Base-by-base conservation (phyloP, 768 basidiomycete genomes). In the Termitomyces sp. region DNA sequence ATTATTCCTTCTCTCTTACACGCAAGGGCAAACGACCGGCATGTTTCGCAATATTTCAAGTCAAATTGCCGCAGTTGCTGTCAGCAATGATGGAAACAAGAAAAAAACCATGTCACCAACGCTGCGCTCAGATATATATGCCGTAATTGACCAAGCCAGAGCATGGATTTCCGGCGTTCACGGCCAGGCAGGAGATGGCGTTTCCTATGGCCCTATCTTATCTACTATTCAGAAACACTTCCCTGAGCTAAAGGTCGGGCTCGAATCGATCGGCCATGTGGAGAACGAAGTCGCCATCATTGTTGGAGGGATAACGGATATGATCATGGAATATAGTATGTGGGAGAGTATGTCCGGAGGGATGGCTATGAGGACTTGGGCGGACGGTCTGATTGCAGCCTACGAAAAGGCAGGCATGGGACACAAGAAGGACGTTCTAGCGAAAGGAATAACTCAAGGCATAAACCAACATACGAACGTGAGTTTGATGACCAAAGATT, bases 361-460 rank as follows among this genome's bases (percentile, higher is more conserved):
- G 29, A 80, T 82, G 79, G 76, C 81, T 41, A 79, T 82, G 74
- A 73, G 78, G 36, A 82, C 79, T 10, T 82, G 81, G 81, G 74
- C 75, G 5, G 80, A 83, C 52, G 64, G 69, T 1, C 69, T 83
- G n/a, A 69, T 74, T 8, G 74, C 76, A 32, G 78, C 74, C 10
- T 73, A 79, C 59, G 66, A 60, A n/a, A 71, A 66, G 59, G 70
- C 68, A 47, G 59, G 62, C 41, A 56, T 64, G 44, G 70, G 64
- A 36, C 64, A 63, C 20, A 71, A 71, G 59, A 81, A 74, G 65
- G 76, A 76, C 34, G 64, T 64, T 37, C 71, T 80, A 52, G 79
- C 76, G 26, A 76, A 72, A 48, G 81, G 82, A 13, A 79, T 82
- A 62, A 76, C 74, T n/a, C 72, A 66, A 59, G 82, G 80, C 12